Conservation (phyloP, 225 moss, liverwort and hornwort species). For the Ulota crispa region DNA sequence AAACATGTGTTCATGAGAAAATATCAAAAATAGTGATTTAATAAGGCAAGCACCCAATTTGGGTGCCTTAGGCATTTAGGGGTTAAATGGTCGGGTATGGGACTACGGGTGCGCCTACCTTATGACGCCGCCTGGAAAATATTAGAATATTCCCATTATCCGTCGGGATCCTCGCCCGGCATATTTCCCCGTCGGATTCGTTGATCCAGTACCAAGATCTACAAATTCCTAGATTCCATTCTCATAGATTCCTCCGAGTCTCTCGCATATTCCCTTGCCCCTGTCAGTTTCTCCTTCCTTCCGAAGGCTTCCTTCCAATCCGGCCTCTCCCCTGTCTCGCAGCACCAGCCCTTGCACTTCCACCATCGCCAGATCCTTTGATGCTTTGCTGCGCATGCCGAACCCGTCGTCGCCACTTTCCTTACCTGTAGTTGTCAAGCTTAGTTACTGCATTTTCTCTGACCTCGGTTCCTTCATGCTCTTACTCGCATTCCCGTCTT, state of each 20-base stretch:
- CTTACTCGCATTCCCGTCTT: not conserved
- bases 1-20: too few species aligned
- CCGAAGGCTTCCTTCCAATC: not conserved
- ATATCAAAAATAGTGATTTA: too few species aligned
- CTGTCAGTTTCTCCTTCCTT: not conserved
- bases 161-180: too few species aligned
- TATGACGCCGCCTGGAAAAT: too few species aligned
- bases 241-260: not conserved
- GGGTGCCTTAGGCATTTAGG: too few species aligned
- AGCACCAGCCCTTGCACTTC: not conserved
- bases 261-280: not conserved
- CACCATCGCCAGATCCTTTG: not conserved
- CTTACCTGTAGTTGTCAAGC: not conserved
- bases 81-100: too few species aligned
- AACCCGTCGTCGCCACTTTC: not conserved
- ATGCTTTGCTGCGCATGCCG: not conserved
- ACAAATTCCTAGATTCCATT: not conserved
- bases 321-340: too few species aligned
- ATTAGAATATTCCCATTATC: too few species aligned
- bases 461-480: not conserved
- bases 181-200: not conserved
- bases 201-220: not conserved
- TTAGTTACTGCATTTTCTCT: not conserved
- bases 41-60: too few species aligned
- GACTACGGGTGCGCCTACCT: too few species aligned